phyloP scores from a whole-genome alignment of 352 stramenopile species.

The Phytophthora syringae region DNA sequence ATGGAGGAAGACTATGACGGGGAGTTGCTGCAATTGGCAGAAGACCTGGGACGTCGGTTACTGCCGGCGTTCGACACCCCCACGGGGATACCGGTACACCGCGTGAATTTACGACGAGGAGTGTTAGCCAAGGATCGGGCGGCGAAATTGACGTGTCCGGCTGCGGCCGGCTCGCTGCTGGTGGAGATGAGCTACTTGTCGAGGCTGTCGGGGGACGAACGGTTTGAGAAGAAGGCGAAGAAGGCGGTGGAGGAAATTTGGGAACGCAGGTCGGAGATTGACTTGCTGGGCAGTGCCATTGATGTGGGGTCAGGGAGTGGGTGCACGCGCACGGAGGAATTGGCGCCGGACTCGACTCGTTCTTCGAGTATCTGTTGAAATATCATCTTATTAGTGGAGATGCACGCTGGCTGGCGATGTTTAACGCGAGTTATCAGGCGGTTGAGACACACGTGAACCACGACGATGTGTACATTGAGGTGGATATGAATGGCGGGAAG shows the following conservation, averaged over 20 bases:
- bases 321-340: slow-evolving; percentile 83
- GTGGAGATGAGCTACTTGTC: slow-evolving; percentile 97
- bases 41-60: slow-evolving; percentile 96
- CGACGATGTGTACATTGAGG: slow-evolving; percentile 81
- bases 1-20: slow-evolving; percentile 88
- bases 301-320: slow-evolving; percentile 89
- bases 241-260: slow-evolving; percentile 81
- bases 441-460: slow-evolving; percentile 84
- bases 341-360: slow-evolving; percentile 96
- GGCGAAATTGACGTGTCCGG: slow-evolving; percentile 90
- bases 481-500: slow-evolving; percentile 86
- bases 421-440: slow-evolving; percentile 80
- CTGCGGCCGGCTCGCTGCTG: slow-evolving; percentile 95
- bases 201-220: slow-evolving; percentile 58
- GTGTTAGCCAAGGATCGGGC: slow-evolving; percentile 38
- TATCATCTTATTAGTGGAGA: slow-evolving; percentile 96
- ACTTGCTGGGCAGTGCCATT: slow-evolving; percentile 96
- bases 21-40: slow-evolving; percentile 93
- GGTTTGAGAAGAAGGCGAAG: slow-evolving; percentile 70
- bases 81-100: slow-evolving; percentile 96
- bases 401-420: slow-evolving; percentile 92
- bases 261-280: slow-evolving; percentile 73
- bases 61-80: slow-evolving; percentile 96
- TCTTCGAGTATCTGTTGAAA: slow-evolving; percentile 99
- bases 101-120: slow-evolving; percentile 93